Conservation (phyloP, 2,329 filamentous ascomycete genomes). For the Zasmidium angulare region DNA sequence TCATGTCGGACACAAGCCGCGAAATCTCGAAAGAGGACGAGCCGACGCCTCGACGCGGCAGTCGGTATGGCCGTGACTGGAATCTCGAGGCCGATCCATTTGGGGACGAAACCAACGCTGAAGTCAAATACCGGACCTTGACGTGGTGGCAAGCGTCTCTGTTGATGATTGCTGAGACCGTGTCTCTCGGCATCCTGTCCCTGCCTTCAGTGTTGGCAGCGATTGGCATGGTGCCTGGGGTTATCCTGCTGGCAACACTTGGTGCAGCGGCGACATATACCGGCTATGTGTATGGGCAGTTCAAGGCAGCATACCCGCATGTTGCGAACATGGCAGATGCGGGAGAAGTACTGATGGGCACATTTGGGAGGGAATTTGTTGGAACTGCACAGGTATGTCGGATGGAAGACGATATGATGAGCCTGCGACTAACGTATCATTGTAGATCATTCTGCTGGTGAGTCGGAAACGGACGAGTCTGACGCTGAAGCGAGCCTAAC, state of each 20-base stretch:
- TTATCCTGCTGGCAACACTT: conserved; percentile 55
- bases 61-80: conserved; percentile 1
- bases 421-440: conserved; percentile 4
- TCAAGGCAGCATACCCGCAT: conserved; percentile 54
- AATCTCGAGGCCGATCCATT: conserved; percentile 10
- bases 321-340: conserved; percentile 63
- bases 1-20: conserved; percentile 1
- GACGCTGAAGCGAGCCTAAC: background rate
- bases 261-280: conserved; percentile 60
- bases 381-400: conserved; percentile 66
- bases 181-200: conserved; percentile 59
- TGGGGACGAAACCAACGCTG: conserved; percentile 14
- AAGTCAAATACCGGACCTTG: conserved; percentile 53
- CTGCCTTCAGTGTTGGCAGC: conserved; percentile 54
- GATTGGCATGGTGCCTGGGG: conserved; percentile 54
- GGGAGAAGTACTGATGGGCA: conserved; percentile 60
- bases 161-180: conserved; percentile 58
- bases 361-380: conserved; percentile 61
- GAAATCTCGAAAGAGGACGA: background rate
- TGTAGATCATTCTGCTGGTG: conserved; percentile 9
- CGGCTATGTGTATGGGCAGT: conserved; percentile 59
- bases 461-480: too few relatives aligned
- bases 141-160: conserved; percentile 45
- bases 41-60: background rate
- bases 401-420: conserved; percentile 8